Conservation (phyloP, 306 rosid species). For the Oemleria cerasiformis region DNA sequence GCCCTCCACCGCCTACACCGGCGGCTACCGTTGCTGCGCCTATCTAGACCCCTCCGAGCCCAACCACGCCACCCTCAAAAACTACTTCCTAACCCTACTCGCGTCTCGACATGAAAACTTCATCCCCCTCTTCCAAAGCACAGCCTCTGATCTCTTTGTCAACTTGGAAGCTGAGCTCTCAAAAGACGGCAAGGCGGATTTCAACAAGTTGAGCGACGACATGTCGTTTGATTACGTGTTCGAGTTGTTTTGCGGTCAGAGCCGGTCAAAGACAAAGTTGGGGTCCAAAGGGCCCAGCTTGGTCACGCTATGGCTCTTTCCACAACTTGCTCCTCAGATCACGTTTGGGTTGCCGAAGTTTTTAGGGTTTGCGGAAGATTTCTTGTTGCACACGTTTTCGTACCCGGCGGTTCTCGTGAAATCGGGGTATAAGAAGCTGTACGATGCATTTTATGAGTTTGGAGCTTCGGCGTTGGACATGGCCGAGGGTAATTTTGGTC, state of each 20-base stretch:
- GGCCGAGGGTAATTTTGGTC: slow-evolving; percentile 38
- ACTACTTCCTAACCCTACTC: slow-evolving; percentile 36
- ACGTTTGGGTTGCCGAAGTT: slow-evolving; percentile 41
- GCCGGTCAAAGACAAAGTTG: slow-evolving; percentile 27
- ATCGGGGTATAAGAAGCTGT: slow-evolving; percentile 45
- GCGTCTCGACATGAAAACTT: slow-evolving; percentile 27
- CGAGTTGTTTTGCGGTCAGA: slow-evolving; percentile 34
- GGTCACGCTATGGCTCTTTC: slow-evolving; percentile 38
- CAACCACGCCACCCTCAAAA: slow-evolving; percentile 41
- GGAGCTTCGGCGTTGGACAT: slow-evolving; percentile 38
- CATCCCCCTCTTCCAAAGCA: slow-evolving; percentile 44
- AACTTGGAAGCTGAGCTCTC: slow-evolving; percentile 35
- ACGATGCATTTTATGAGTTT: slow-evolving; percentile 29
- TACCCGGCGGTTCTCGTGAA: slow-evolving; percentile 49
- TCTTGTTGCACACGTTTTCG: slow-evolving; percentile 36
- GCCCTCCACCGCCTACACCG: slow-evolving; percentile 67
- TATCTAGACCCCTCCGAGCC: slow-evolving; percentile 63
- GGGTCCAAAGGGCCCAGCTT: slow-evolving; percentile 35
- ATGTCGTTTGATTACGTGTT: slow-evolving; percentile 50
- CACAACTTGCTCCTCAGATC: slow-evolving; percentile 53
- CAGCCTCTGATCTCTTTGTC: slow-evolving; percentile 25
- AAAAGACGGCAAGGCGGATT: slow-evolving; percentile 1
- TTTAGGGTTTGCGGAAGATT: slow-evolving; percentile 45
- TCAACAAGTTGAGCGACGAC: slow-evolving; percentile 28
- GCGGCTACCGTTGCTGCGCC: slow-evolving; percentile 61